Percentiles rank a stretch among this genome's conserved stretches.
Conservation (phyloP, 768 basidiomycete species). For the Holtermanniella nyarrowii region DNA sequence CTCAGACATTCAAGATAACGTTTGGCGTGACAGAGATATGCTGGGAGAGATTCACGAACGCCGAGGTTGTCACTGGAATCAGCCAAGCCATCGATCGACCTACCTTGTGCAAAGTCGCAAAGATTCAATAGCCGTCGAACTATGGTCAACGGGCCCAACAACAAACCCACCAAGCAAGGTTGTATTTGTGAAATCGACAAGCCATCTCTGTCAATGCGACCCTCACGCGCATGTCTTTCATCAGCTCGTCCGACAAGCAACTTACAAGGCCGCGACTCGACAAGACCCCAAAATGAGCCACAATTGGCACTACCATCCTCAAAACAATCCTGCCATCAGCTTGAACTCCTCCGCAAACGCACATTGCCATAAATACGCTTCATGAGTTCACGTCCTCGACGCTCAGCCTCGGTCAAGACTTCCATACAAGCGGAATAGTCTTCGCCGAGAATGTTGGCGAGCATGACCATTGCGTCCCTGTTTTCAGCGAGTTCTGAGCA, state of each 20-base stretch:
- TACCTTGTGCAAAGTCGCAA: neutral
- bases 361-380: neutral
- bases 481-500: neutral
- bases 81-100: neutral
- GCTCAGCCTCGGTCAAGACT: neutral
- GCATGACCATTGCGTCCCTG: neutral
- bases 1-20: neutral
- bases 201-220: neutral
- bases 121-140: neutral
- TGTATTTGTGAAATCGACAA: neutral
- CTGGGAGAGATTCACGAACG: neutral
- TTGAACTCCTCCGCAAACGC: neutral
- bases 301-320: neutral
- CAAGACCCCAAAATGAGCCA: neutral
- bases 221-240: neutral
- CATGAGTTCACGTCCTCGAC: neutral
- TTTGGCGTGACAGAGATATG: neutral
- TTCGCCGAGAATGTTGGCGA: neutral
- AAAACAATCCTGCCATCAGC: neutral
- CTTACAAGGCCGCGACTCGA: neutral
- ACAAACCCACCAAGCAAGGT: neutral
- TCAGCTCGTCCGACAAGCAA: neutral
- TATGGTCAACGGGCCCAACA: neutral
- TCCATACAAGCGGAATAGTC: neutral
- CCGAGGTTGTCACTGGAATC: neutral